Percentiles rank a stretch among this genome's conserved stretches.
Conservation (phyloP, 495 filamentous ascomycete genomes). For the Letharia columbiana region DNA sequence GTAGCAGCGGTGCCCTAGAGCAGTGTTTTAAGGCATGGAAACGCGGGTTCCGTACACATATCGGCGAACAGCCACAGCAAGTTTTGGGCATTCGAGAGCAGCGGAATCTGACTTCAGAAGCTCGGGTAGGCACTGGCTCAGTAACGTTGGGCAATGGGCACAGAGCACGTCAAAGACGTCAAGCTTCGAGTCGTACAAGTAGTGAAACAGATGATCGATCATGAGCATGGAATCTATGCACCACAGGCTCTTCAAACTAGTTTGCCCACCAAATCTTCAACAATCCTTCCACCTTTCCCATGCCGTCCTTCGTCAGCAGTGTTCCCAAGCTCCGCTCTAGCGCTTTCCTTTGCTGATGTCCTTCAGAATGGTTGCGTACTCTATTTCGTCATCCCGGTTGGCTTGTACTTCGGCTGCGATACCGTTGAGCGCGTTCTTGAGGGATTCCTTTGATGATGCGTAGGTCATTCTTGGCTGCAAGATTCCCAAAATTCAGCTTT, state of each 20-base stretch:
- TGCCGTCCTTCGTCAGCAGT: neutral
- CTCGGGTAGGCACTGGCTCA: neutral
- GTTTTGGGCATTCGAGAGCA: neutral
- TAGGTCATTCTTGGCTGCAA: constrained; percentile 84
- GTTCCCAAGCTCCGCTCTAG: constrained; percentile 12
- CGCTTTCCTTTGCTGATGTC: constrained; percentile 70
- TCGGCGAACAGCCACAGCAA: neutral
- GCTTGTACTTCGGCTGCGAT: constrained; percentile 80
- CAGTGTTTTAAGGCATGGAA: neutral
- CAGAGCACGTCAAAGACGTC: neutral
- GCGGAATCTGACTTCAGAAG: neutral
- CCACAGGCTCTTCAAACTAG: neutral
- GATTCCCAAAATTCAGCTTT: constrained; percentile 26
- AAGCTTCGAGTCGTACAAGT: neutral
- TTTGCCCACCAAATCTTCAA: neutral
- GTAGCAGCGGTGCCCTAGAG: neutral
- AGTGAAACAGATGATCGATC: neutral
- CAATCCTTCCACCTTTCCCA: neutral
- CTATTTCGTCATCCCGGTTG: constrained; percentile 84
- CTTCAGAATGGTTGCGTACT: constrained; percentile 67
- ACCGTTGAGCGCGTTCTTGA: constrained; percentile 80
- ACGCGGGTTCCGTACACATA: neutral
- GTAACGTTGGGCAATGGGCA: neutral
- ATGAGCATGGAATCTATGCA: constrained; percentile 13
- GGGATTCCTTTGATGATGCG: constrained; percentile 85